These are phyloP conservation scores for Kodamaea alishanica DNA, from an alignment of 1,139 yeast genomes.

Conservation along the genomic window DNA sequence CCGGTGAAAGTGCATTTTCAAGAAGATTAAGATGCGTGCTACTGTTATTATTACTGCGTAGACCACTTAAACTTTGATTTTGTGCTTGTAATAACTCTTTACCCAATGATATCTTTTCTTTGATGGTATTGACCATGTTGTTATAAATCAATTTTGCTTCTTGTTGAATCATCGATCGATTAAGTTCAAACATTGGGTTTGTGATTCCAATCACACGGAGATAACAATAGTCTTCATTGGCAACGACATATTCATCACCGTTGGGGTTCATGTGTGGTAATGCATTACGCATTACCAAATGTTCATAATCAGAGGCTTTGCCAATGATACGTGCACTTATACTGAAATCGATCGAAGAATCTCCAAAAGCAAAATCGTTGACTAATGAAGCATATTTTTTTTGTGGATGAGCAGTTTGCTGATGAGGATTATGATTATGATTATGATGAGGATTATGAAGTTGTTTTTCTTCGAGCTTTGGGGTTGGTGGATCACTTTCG, in stretches of 20 bases:
- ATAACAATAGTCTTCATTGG: constrained; percentile 31
- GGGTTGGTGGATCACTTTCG: constrained; percentile 6
- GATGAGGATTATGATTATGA: not conserved
- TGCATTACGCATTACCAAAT: constrained; percentile 16
- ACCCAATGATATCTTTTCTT: constrained; percentile 25
- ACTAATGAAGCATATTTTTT: constrained; percentile 21
- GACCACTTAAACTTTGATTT: not conserved
- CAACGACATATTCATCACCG: constrained; percentile 37
- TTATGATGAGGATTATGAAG: not conserved
- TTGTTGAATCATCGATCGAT: constrained; percentile 30
- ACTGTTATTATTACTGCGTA: not conserved
- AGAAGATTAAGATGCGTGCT: not conserved
- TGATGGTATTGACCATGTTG: constrained; percentile 26
- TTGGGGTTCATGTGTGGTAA: constrained; percentile 14
- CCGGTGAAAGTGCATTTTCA: not conserved
- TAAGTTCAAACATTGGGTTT: constrained; percentile 26
- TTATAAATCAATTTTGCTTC: constrained; percentile 30
- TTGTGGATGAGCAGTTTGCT: not conserved
- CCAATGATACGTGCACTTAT: constrained; percentile 39
- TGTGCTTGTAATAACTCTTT: constrained; percentile 15
- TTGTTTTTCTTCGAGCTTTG: constrained; percentile 7
- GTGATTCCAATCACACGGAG: constrained; percentile 25
- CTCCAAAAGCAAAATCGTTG: constrained; percentile 32
- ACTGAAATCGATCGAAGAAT: constrained; percentile 33
- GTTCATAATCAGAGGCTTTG: constrained; percentile 28